phyloP scores from a whole-genome alignment of 345 rosid genomes.

The Cardamine chenopodiifolia region DNA sequence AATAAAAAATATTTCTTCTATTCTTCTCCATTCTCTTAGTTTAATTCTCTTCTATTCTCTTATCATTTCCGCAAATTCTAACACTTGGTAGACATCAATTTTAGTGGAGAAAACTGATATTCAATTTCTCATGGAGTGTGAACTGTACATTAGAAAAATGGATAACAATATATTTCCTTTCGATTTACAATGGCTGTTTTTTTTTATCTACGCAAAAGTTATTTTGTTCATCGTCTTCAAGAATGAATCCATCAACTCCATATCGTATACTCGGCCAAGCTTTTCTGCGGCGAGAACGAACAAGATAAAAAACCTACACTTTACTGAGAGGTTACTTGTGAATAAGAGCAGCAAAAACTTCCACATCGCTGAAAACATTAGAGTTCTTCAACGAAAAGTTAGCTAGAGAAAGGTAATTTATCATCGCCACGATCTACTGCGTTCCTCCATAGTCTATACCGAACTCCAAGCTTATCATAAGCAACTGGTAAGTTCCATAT shows the following conservation, averaged over 20 bases:
- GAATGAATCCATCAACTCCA: conserved; percentile 24
- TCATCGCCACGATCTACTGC: conserved; percentile 69
- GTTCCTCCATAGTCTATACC: conserved; percentile 89
- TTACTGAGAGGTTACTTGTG: conserved; percentile 17
- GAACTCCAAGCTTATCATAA: conserved; percentile 94
- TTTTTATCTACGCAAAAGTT: conserved; percentile 16
- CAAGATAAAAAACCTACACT: conserved; percentile 13
- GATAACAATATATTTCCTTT: conserved; percentile 27
- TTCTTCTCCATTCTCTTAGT: no score
- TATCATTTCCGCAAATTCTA: no score
- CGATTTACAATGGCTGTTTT: conserved; percentile 38
- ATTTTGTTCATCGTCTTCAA: conserved; percentile 34
- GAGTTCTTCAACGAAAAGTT: conserved; percentile 25
- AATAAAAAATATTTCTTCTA: no score
- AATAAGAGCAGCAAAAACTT: conserved; percentile 28
- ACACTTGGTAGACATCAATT: background rate
- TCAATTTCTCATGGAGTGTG: background rate
- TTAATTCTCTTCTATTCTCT: no score
- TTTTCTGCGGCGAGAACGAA: conserved; percentile 19
- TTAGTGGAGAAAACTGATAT: conserved; percentile 1
- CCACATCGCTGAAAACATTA: conserved; percentile 24
- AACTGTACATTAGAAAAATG: conserved; percentile 54
- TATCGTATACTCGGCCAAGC: conserved; percentile 17
- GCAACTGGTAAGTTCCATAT: conserved; percentile 89
- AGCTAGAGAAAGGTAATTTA: conserved; percentile 62